Evolutionary conservation across 2,329 filamentous ascomycete species (phyloP), one percentile per base, ranked within the genome.

Genomic region (Eurotiales sp.): DNA sequence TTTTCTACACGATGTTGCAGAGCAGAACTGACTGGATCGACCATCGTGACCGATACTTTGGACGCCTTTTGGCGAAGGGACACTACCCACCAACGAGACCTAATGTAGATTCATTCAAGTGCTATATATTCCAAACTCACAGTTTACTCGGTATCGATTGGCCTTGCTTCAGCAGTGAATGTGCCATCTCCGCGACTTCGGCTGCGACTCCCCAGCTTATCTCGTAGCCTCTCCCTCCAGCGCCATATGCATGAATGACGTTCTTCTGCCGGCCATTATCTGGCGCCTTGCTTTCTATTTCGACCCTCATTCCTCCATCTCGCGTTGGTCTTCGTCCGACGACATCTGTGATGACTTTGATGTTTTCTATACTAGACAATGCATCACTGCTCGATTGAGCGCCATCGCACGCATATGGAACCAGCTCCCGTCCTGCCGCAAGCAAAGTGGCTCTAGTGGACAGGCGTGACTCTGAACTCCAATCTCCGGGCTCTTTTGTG

Each of bases 401-500:
- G 14, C n/a, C n/a, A 2, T 40, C 23, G 21, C 44, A 21, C 8
- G 66, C 62, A 45, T 73, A 70, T 0, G 72, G 72, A 53, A 75
- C 75, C 59, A 66, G 67, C 42, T 72, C 68, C 1, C 64, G 64
- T 37, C 68, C 71, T 11, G 69, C 68, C 2, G 57, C 55, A 4
- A 86, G 71, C 12, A 86, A 64, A 23, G 59, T 62, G 32, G 70
- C 64, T 15, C 82, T 68, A 0, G 77, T 76, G 39, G 75, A 74
- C 1, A 56, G 52, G 0, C 73, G 78, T 1, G 82, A 77, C 14
- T 73, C 66, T 0, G 74, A 62, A 40, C 78, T 72, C 79, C 79
- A 83, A 61, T 84, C 72, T 50, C 78, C 67, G 0, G 77, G 73
- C 60, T 86, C 78, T 61, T 85, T 86, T 7, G 84, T 87, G 0